Evolutionary conservation across 768 basidiomycete species (phyloP), one percentile per base, ranked within the genome.

Genomic region (Antrodiella citrinella): DNA sequence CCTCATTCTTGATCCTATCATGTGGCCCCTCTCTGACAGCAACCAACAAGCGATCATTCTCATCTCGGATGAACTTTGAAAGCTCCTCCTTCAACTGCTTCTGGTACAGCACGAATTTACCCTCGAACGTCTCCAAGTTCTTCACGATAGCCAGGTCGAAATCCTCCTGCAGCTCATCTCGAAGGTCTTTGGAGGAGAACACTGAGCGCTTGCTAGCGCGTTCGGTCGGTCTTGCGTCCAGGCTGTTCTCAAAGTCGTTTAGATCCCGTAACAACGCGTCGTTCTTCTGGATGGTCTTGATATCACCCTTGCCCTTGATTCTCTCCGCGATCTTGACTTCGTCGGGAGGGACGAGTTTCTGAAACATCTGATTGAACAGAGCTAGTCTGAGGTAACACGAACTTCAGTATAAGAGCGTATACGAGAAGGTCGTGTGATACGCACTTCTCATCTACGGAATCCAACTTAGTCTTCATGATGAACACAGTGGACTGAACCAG

Each of bases 11-110:
- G 21, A 67, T 60, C 7, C 59, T 51, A 13, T 58, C 56, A 38
- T 65, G 62, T 1, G 65, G 57, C 0, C 63, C 63, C 9, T 50
- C 49, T n/a, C 49, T 54, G 10, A 65, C 45, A 44, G 54, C 57
- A 39, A 35, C 51, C 23, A 60, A 56, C 2, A 61, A 21, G 1
- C 60, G 54, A 30, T 61, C 54, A n/a, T 52, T 57, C 41, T 55
- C 55, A n/a, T 54, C 54, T 10, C 38, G 45, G n/a, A 61, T 47
- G 5, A 49, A 45, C 0, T 57, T 53, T 7, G 53, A 50, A 4
- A 52, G 40, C 41, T 59, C 61, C 2, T 51, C 53, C 12, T 47
- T 26, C n/a, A 62, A 46, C 49, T 43, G 61, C 46, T 38, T 38
- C 43, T 42, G 59, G 41, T 43, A 58, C 18, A 55, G 50, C 10